Base-by-base conservation (phyloP, 2,329 filamentous ascomycete genomes). In the Truncatella angustata region DNA sequence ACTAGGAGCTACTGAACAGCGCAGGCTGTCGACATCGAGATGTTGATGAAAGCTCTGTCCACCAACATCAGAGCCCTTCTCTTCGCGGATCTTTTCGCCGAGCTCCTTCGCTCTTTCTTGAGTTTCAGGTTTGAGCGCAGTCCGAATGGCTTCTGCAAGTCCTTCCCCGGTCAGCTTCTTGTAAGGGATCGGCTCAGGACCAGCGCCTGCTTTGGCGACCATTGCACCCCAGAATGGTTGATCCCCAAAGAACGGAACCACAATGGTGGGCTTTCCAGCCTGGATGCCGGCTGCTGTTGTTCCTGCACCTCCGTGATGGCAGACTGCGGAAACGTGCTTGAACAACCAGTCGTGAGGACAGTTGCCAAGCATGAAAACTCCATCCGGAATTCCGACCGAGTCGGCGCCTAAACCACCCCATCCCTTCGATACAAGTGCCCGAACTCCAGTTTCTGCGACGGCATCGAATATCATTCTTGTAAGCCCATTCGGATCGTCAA, bases 341-440 rank as follows among this genome's bases (percentile, higher is more conserved):
- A 96, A 96, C 0, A 96, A 72, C 91, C 91, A 96, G 70, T 96
- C 91, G 56, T 96, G 91, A 1, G 91, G 91, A 40, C 86, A 85
- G 62, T 93, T 94, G 10, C 88, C 90, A 34, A 96, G 76, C 83
- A 95, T 90, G 64, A 89, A 90, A 2, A 95, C 84, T 4, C 84
- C 83, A 2, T 91, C 83, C 0, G 90, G 90, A n/a, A 91, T 70
- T 1, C 80, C 80, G 3, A 88, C 66, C 28, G 84, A 75, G 60
- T 91, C 87, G 0, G 82, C 87, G 26, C 90, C 91, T 6, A 96
- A 76, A 0, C 90, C 90, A 45, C 91, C 90, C 91, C 91, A 96
- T 14, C 91, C 91, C 63, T 93, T 91, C 0, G 90, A 93, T 1
- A 96, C 86, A 1, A 96, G 72, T 2, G 90, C 91, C 52, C 91